phyloP scores from a whole-genome alignment of 345 rosid species.

The Passiflora organensis region DNA sequence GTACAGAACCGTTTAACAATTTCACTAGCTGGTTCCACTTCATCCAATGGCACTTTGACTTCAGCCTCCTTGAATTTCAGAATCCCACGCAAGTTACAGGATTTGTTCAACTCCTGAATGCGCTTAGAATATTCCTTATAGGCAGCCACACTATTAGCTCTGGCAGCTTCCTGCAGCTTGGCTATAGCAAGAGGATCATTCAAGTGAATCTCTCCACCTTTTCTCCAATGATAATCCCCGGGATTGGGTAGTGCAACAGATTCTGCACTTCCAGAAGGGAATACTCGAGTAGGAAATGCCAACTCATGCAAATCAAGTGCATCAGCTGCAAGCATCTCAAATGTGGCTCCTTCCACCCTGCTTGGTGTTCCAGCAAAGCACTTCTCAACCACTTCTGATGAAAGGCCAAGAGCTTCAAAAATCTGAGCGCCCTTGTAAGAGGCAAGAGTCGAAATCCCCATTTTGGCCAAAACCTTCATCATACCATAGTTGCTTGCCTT shows the following conservation, averaged over 20 bases:
- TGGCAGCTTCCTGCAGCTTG: conserved; percentile 92
- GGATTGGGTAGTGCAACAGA: conserved; percentile 89
- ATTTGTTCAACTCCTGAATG: conserved; percentile 81
- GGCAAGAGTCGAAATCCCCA: conserved; percentile 98
- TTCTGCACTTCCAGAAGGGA: conserved; percentile 95
- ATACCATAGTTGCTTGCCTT: conserved; percentile 98
- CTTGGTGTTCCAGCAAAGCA: conserved; percentile 99
- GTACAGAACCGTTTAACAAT: conserved; percentile 97
- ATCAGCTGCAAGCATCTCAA: conserved; percentile 95
- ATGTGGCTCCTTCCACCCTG: conserved; percentile 98
- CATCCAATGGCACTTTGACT: conserved; percentile 62
- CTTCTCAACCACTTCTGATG: conserved; percentile 91
- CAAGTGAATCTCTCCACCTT: conserved; percentile 91
- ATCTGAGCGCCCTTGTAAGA: conserved; percentile 99
- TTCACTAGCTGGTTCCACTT: conserved; percentile 95
- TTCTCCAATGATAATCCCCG: conserved; percentile 99
- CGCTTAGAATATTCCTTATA: conserved; percentile 90
- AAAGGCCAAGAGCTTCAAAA: conserved; percentile 96
- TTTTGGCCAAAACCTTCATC: conserved; percentile 99
- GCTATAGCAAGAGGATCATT: conserved; percentile 98
- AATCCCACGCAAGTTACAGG: conserved; percentile 90
- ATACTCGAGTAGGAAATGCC: conserved; percentile 72
- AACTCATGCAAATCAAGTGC: conserved; percentile 73
- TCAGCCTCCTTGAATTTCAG: conserved; percentile 73
- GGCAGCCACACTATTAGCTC: conserved; percentile 84